Percentiles rank a stretch among this genome's conserved stretches.
These are phyloP conservation scores for Boletus sensibilis DNA, from an alignment of 768 basidiomycete species.

Conservation along the genomic window DNA sequence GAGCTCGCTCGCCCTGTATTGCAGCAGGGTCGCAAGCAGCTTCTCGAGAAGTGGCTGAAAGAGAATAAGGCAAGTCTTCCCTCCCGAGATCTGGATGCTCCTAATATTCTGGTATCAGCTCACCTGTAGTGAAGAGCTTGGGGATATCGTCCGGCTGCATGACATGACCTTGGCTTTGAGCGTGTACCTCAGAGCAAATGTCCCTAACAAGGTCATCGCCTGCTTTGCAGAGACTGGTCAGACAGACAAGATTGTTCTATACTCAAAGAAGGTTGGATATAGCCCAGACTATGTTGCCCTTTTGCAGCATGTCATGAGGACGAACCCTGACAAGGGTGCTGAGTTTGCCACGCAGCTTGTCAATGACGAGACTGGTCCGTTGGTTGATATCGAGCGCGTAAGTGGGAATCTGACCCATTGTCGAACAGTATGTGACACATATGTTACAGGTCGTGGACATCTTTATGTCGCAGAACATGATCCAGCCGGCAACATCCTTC, in stretches of 20 bases:
- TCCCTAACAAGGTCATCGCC: conserved; percentile 97
- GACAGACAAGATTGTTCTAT: conserved; percentile 96
- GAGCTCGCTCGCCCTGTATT: conserved; percentile 96
- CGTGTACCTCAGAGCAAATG: conserved; percentile 95
- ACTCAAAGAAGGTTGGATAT: conserved; percentile 96
- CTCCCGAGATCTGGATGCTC: conserved; percentile 3
- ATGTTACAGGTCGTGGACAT: conserved; percentile 85
- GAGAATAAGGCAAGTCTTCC: conserved; percentile 81
- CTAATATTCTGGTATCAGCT: conserved; percentile 50
- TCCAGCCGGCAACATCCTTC: conserved; percentile 98
- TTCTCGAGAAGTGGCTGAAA: conserved; percentile 98
- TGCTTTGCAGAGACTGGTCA: conserved; percentile 99
- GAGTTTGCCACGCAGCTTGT: conserved; percentile 95
- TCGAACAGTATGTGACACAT: neutral
- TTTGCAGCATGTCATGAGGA: conserved; percentile 93
- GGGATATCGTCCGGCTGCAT: conserved; percentile 90
- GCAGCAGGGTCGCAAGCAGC: conserved; percentile 92
- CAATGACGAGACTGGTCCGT: conserved; percentile 88
- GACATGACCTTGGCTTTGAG: conserved; percentile 98
- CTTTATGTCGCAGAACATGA: conserved; percentile 99
- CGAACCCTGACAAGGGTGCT: conserved; percentile 95
- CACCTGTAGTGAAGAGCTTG: conserved; percentile 97
- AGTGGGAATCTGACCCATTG: conserved; percentile 20
- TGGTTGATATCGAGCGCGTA: conserved; percentile 92
- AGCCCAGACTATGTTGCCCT: conserved; percentile 89